Evolutionary conservation across 768 basidiomycete species (phyloP).

Genomic region (Lactarius psammicola): DNA sequence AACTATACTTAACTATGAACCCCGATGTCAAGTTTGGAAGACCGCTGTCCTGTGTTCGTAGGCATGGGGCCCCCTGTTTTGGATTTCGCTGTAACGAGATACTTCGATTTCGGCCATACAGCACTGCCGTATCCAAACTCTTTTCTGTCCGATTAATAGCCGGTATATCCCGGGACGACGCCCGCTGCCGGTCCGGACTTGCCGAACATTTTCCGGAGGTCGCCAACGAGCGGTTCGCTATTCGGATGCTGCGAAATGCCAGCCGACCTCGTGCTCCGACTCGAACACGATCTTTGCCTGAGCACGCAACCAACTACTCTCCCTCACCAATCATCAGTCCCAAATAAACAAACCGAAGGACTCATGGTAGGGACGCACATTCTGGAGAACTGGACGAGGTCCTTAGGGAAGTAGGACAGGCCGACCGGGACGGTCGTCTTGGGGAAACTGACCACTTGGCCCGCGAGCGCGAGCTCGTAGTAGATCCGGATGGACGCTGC

Average conservation of each 20-base stretch:
- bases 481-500: slow-evolving; percentile 28
- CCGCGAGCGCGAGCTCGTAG: slow-evolving; percentile 41
- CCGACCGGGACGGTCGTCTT: slow-evolving; percentile 44
- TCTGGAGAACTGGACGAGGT: slow-evolving; percentile 36
- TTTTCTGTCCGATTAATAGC: not conserved
- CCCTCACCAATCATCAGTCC: not conserved
- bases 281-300: slow-evolving; percentile 47
- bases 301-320: slow-evolving; percentile 29
- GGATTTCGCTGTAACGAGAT: no score
- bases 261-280: slow-evolving; percentile 41
- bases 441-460: not conserved
- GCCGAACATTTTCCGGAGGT: slow-evolving; percentile 14
- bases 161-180: not conserved
- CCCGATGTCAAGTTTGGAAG: no score
- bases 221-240: not conserved
- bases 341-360: no score
- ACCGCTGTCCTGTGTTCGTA: no score
- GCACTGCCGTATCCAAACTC: no score
- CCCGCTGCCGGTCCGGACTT: slow-evolving; percentile 7
- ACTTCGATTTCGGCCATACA: no score
- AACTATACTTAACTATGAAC: no score
- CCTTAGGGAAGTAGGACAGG: slow-evolving; percentile 51
- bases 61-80: no score
- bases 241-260: slow-evolving; percentile 7
- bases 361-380: slow-evolving; percentile 37